phyloP scores from a whole-genome alignment of 2,329 filamentous ascomycete species.

The Bipolaris gigantea region DNA sequence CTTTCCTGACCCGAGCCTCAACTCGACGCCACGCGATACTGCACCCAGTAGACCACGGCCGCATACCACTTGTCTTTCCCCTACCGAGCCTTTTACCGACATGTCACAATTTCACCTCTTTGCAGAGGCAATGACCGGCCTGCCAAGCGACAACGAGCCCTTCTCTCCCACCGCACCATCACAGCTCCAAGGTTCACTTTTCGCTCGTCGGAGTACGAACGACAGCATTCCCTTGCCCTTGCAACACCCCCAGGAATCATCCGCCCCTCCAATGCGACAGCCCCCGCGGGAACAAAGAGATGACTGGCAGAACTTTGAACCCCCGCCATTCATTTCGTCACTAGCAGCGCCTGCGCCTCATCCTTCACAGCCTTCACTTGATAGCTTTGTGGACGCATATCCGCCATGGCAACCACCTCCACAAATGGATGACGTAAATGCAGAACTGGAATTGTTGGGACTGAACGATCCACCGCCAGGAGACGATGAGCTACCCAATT shows the following conservation, averaged over 20 bases:
- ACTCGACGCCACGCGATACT: conserved; percentile 24
- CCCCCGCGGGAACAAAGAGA: conserved; percentile 10
- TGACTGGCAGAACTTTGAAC: conserved; percentile 35
- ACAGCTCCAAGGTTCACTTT: conserved; percentile 40
- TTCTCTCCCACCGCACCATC: conserved; percentile 37
- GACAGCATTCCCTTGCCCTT: conserved; percentile 31
- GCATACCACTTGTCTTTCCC: conserved; percentile 38
- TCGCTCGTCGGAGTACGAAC: conserved; percentile 33
- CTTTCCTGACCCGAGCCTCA: conserved; percentile 29
- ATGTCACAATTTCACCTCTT: conserved; percentile 45
- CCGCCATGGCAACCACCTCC: conserved; percentile 20
- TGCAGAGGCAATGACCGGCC: conserved; percentile 44
- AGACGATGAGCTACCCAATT: conserved; percentile 49
- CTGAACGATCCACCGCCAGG: conserved; percentile 36
- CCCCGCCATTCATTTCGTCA: conserved; percentile 15
- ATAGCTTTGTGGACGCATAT: conserved; percentile 9
- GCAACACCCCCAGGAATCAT: conserved; percentile 19
- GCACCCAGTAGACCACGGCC: conserved; percentile 30
- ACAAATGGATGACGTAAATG: conserved; percentile 31
- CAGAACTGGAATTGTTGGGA: conserved; percentile 37
- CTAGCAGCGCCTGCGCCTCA: conserved; percentile 16
- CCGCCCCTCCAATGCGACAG: conserved; percentile 11
- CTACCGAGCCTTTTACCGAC: conserved; percentile 41
- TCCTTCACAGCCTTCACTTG: conserved; percentile 8
- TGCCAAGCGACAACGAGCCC: conserved; percentile 35